Conservation (phyloP, 2,329 filamentous ascomycete species). For the Pseudopyrenochaeta lycopersici region DNA sequence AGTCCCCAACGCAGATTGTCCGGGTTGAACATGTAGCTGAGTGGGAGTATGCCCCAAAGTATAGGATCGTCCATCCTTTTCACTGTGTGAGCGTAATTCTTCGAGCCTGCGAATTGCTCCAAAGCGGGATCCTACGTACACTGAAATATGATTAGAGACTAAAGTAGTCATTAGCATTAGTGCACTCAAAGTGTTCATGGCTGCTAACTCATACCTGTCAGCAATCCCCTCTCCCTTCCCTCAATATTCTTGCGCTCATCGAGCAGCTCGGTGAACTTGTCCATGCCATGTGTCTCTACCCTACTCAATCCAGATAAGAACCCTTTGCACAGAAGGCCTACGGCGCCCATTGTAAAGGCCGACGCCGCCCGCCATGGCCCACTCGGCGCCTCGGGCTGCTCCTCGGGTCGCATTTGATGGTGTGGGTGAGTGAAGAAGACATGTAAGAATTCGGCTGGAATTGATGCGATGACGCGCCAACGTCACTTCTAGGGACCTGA, state of each 20-base stretch:
- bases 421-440: slow-evolving; percentile 20
- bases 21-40: slow-evolving; percentile 75
- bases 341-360: slow-evolving; percentile 76
- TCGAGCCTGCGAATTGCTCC: slow-evolving; percentile 3
- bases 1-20: slow-evolving; percentile 86
- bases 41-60: slow-evolving; percentile 88
- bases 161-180: slow-evolving; percentile 23
- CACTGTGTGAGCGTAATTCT: slow-evolving; percentile 23
- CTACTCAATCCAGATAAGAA: slow-evolving; percentile 80
- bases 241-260: slow-evolving; percentile 75
- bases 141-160: slow-evolving; percentile 90
- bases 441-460: slow-evolving; percentile 24
- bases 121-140: slow-evolving; percentile 69
- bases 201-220: slow-evolving; percentile 72
- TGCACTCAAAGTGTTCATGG: background rate
- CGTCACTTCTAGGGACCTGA: slow-evolving; percentile 26
- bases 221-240: slow-evolving; percentile 75
- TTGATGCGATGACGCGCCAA: slow-evolving; percentile 15
- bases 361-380: slow-evolving; percentile 77
- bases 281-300: slow-evolving; percentile 79
- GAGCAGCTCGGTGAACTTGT: slow-evolving; percentile 76
- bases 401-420: slow-evolving; percentile 52
- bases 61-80: slow-evolving; percentile 89
- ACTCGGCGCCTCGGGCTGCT: slow-evolving; percentile 63
- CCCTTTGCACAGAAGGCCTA: slow-evolving; percentile 73